These are phyloP conservation scores for Recurvomyces mirabilis DNA, from an alignment of 495 filamentous ascomycete species.

Conservation along the genomic window DNA sequence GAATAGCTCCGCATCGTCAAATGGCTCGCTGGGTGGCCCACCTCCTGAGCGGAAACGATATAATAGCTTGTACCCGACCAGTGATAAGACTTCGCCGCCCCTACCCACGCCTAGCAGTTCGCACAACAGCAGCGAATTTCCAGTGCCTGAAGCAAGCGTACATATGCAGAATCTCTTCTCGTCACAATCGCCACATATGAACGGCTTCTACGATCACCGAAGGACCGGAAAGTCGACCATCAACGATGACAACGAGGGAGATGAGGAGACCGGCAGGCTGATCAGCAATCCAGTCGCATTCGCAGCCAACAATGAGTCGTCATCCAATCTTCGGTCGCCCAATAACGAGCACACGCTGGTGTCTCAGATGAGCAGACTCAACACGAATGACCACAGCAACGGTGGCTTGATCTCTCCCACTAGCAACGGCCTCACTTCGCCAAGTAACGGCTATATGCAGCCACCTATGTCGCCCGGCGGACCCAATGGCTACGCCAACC, in stretches of 20 bases:
- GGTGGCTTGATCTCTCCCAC: conserved; percentile 39
- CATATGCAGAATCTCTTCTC: conserved; percentile 68
- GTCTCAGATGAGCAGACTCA: conserved; percentile 58
- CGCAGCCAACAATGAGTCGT: conserved; percentile 56
- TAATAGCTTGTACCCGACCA: conserved; percentile 62
- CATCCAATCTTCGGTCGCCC: conserved; percentile 49
- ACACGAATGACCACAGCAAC: conserved; percentile 47
- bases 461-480: conserved; percentile 50
- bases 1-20: conserved; percentile 44
- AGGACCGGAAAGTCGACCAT: conserved; percentile 75
- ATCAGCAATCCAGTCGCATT: conserved; percentile 77
- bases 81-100: conserved; percentile 57
- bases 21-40: conserved; percentile 44
- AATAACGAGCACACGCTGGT: conserved; percentile 67
- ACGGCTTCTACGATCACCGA: conserved; percentile 55
- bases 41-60: conserved; percentile 61
- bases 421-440: conserved; percentile 40
- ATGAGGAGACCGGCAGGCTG: conserved; percentile 75
- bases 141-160: conserved; percentile 47
- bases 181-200: conserved; percentile 72
- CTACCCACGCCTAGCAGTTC: conserved; percentile 42
- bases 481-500: too few species aligned
- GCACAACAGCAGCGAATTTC: conserved; percentile 45
- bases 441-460: conserved; percentile 39
- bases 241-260: conserved; percentile 65